Percentiles rank a stretch among this genome's conserved stretches.
Evolutionary conservation across 2,329 filamentous ascomycete species (phyloP).

Genomic region (Alternaria metachromatica): DNA sequence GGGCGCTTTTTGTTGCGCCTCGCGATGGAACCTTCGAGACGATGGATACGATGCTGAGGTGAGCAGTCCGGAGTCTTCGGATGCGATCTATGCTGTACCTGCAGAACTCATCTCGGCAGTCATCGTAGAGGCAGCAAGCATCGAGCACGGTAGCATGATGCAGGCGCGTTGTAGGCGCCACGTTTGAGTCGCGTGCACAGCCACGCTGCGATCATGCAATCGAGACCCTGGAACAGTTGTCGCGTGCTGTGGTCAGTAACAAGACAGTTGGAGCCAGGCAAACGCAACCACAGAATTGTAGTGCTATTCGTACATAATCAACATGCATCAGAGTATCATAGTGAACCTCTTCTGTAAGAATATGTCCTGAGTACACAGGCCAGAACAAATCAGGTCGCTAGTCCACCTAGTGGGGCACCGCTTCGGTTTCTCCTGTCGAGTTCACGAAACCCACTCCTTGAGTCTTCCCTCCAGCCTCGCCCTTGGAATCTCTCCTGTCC

Average conservation of each 20-base stretch:
- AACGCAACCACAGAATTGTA: background rate
- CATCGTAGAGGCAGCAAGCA: background rate
- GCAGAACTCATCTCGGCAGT: background rate
- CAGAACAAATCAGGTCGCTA: background rate
- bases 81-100: background rate
- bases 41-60: conserved; percentile 18
- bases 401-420: background rate
- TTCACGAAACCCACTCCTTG: background rate
- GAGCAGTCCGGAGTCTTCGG: conserved; percentile 17
- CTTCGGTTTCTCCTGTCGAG: background rate
- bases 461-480: background rate
- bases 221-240: background rate
- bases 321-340: background rate
- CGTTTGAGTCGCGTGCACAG: background rate
- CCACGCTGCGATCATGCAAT: conserved; percentile 3
- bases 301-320: background rate
- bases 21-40: conserved; percentile 35
- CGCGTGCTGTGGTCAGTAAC: background rate
- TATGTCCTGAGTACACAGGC: background rate
- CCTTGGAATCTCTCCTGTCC: conserved; percentile 27
- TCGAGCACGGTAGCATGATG: background rate
- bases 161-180: background rate
- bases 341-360: background rate
- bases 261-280: background rate
- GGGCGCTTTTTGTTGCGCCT: conserved; percentile 21